These are phyloP conservation scores for Vitis rotundifolia DNA, from an alignment of 164 flowering plant genomes.

Conservation along the genomic window DNA sequence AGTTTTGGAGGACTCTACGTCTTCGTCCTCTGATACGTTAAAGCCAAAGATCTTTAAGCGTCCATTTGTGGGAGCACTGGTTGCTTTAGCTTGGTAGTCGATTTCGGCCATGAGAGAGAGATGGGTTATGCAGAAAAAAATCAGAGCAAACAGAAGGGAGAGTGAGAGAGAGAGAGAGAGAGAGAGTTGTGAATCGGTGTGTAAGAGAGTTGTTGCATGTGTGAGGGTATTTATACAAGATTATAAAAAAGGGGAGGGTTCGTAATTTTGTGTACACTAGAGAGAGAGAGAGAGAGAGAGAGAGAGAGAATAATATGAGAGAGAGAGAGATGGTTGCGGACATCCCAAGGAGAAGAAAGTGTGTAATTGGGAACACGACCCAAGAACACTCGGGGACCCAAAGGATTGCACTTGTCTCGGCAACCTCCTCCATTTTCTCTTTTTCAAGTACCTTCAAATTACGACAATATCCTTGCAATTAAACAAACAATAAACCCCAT, in stretches of 20 bases:
- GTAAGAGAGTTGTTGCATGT: constrained; percentile 25
- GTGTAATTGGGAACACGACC: constrained; percentile 48
- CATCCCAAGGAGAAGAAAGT: constrained; percentile 51
- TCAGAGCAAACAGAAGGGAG: background rate
- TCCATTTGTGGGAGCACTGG: constrained; percentile 15
- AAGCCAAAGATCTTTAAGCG: constrained; percentile 83
- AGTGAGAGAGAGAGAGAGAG: constrained; percentile 12
- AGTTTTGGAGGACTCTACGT: constrained; percentile 35
- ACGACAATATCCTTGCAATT: background rate
- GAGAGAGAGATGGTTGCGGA: constrained; percentile 46
- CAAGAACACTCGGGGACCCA: constrained; percentile 35
- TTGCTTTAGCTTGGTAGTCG: constrained; percentile 31
- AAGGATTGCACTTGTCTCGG: constrained; percentile 9
- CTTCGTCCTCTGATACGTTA: constrained; percentile 60
- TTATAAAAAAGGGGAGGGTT: constrained; percentile 3
- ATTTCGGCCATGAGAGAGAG: constrained; percentile 46
- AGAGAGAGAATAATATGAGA: background rate
- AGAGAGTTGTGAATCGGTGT: background rate
- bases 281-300: background rate
- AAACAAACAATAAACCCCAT: background rate
- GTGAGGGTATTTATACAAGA: constrained; percentile 39
- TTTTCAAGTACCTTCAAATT: background rate
- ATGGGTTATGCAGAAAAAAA: background rate
- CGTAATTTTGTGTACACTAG: background rate
- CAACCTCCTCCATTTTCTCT: background rate